Evolutionary conservation across 2,329 filamentous ascomycete genomes (phyloP), one percentile per base, ranked within the genome.

Genomic region (Tolypocladium endophyticum): DNA sequence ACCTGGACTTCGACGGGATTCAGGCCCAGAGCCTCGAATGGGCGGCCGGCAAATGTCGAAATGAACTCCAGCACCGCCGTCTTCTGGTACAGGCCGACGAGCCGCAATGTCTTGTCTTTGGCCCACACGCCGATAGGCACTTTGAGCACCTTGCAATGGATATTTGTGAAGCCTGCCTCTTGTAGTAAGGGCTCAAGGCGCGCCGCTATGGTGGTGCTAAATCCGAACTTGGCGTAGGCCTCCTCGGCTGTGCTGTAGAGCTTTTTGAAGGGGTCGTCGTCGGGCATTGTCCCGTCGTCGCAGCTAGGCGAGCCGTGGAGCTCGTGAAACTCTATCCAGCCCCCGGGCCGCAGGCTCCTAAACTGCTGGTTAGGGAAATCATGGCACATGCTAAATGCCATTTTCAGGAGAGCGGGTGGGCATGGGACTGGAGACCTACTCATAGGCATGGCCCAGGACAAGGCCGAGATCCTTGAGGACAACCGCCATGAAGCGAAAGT

Each of bases 271-370:
- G 43, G 43, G 7, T 47, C 43, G 11, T 47, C 43, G 11, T 47
- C 43, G 43, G 43, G 43, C 43, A 47, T 47, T 3, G 43, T 47
- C n/a, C 43, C 43, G n/a, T 47, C 43, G 43, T 47, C 43, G 43
- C 43, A 47, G 43, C 11, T 18, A 11, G 43, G n/a, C 11, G 23
- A 9, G 43, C 43, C 43, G 16, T 47, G 43, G n/a, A 47, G 43
- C 43, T 47, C 43, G 9, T 47, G 43, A 9, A 47, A 47, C 43
- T 47, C 43, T 9, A 79, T 66, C 71, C 75, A 77, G 54, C 76
- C 77, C 50, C 77, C 77, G 1, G 77, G 77, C 36, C 69, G 68
- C 1, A 77, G 64, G 58, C 60, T 62, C 43, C 59, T 62, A 43
- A 9, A 7, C 8, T 28, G 11, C 30, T 5, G 12, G 25, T 50